Base-by-base conservation (phyloP, 305 asterid genomes). In the Solanum hybrid region DNA sequence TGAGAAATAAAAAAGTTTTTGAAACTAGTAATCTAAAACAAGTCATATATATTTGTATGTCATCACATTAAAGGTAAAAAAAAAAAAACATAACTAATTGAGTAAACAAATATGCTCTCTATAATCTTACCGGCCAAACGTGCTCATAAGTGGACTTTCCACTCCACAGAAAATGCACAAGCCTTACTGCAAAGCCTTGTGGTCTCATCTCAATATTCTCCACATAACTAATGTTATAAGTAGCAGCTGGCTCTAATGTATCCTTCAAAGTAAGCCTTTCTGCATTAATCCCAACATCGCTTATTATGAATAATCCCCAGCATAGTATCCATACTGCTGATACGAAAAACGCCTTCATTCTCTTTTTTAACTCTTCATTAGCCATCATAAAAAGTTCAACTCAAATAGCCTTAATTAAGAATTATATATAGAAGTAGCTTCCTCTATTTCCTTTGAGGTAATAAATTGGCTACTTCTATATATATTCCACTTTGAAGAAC, bases 61-160 rank as follows among this genome's bases (percentile, higher is more conserved):
- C 32, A 31, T 31, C 32, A 31, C 32, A 31, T 31, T 31, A 31
- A 31, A 31, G 32, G 32, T 31, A 31, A 31, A 31, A 31, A 31
- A 31, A 31, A 31, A 31, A 31, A 60, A 60, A 60, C 1, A 60
- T 7, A 60, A 60, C 71, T 3, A 60, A 60, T 60, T 60, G 60
- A 60, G 32, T 31, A 31, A 31, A 31, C 32, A 31, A 31, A 60
- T 66, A 66, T 66, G 75, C 29, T 66, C 29, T 66, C 31, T 66
- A 10, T 64, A 10, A 26, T 6, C 88, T 90, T 85, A 92, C 93
- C 6, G 92, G 93, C 93, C 93, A 92, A 34, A 90, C 89, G 85
- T 89, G 93, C 31, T 90, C 89, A 60, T 92, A 92, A 22, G 93
- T 69, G 85, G 93, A 92, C 42, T 87, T 87, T 24, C 92, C 93